Percentiles rank a stretch among this genome's conserved stretches.
Conservation (phyloP, 495 filamentous ascomycete genomes). For the Aspergillus wentii region DNA sequence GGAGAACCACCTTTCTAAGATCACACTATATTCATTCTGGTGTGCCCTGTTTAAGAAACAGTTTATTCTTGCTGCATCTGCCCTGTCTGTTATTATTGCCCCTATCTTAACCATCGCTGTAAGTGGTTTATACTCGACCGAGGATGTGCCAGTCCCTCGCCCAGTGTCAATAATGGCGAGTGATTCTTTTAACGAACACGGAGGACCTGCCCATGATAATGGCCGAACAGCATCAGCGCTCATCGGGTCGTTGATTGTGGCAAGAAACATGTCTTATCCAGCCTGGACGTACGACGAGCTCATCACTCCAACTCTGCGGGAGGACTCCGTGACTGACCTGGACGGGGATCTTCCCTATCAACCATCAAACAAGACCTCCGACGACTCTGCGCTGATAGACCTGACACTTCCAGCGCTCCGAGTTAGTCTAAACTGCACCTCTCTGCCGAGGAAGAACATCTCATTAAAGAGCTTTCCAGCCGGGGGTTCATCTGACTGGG, state of each 20-base stretch:
- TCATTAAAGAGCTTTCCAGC: no score
- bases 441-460: no score
- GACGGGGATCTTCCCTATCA: neutral
- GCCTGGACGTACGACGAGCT: constrained; percentile 16
- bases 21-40: constrained; percentile 3
- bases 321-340: neutral
- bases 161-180: neutral
- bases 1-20: constrained; percentile 12
- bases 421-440: constrained; percentile 2
- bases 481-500: no score
- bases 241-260: constrained; percentile 2
- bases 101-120: constrained; percentile 8
- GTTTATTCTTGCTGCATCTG: constrained; percentile 6
- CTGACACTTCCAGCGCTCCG: constrained; percentile 7
- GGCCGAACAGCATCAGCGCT: neutral
- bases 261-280: constrained; percentile 10
- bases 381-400: neutral
- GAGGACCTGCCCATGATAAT: neutral
- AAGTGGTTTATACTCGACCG: constrained; percentile 9
- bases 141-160: neutral
- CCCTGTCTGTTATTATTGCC: constrained; percentile 5
- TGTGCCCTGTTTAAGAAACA: constrained; percentile 6
- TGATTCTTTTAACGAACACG: constrained; percentile 5
- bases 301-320: constrained; percentile 4
- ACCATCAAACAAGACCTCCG: neutral